These are phyloP conservation scores for Corinectria fuckeliana DNA, from an alignment of 2,329 filamentous ascomycete species.

Conservation along the genomic window DNA sequence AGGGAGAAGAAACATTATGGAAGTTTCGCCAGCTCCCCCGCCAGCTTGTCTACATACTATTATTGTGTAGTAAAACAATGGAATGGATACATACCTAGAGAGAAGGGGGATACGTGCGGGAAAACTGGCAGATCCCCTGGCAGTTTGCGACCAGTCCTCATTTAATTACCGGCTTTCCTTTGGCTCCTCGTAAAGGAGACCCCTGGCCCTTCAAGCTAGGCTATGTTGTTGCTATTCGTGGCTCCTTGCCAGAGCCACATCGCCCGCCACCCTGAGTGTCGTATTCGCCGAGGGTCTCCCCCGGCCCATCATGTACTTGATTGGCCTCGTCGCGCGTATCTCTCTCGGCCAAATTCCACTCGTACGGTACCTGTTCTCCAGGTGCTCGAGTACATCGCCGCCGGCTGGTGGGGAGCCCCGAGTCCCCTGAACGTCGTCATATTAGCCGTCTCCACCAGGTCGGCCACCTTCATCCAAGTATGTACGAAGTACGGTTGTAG, in stretches of 20 bases:
- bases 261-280: slow-evolving; percentile 11
- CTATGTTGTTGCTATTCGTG: slow-evolving; percentile 23
- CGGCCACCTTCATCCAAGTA: slow-evolving; percentile 49
- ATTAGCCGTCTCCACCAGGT: slow-evolving; percentile 47
- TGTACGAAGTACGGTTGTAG: background rate
- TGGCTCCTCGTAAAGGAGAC: background rate
- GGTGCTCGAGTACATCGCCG: slow-evolving; percentile 18
- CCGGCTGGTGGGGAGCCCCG: slow-evolving; percentile 17
- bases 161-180: background rate
- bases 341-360: background rate
- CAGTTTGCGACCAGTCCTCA: background rate
- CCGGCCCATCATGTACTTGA: background rate
- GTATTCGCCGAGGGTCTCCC: slow-evolving; percentile 15
- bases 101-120: too few relatives aligned
- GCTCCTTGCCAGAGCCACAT: slow-evolving; percentile 2
- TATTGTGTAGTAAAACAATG: too few relatives aligned
- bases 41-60: too few relatives aligned
- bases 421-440: slow-evolving; percentile 35
- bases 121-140: background rate
- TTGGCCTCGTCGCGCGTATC: slow-evolving; percentile 11
- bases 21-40: too few relatives aligned
- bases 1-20: too few relatives aligned
- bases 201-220: slow-evolving; percentile 8
- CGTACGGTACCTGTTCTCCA: slow-evolving; percentile 7
- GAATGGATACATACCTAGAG: too few relatives aligned